phyloP scores from a whole-genome alignment of 805 yeast genomes.

The Spathaspora girioi region DNA sequence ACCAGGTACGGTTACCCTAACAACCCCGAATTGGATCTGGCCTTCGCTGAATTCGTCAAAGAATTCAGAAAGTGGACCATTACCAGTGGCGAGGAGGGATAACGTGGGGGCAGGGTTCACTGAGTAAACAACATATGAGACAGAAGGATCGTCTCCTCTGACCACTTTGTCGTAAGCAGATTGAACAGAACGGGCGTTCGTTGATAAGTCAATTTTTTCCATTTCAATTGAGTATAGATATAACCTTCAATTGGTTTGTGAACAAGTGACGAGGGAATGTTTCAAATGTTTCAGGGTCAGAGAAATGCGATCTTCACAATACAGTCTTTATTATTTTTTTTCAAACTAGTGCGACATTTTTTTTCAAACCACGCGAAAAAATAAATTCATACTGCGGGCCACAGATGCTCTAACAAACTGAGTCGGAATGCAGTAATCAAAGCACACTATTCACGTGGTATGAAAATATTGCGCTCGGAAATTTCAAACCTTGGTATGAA shows the following conservation, averaged over 20 bases:
- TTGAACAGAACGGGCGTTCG: constrained; percentile 74
- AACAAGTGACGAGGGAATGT: background rate
- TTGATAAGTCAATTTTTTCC: constrained; percentile 58
- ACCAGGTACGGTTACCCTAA: constrained; percentile 86
- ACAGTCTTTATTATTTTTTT: too few relatives aligned
- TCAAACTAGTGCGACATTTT: too few relatives aligned
- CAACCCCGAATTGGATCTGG: constrained; percentile 84
- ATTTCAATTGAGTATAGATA: constrained; percentile 17
- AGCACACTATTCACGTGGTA: too few relatives aligned
- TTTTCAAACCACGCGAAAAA: too few relatives aligned
- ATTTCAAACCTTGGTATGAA: too few relatives aligned
- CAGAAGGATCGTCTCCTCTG: constrained; percentile 58
- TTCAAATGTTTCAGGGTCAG: background rate
- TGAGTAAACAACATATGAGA: constrained; percentile 77
- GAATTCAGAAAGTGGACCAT: constrained; percentile 72
- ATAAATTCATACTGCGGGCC: too few relatives aligned
- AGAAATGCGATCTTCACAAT: background rate
- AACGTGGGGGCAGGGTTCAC: constrained; percentile 57
- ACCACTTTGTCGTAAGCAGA: constrained; percentile 75
- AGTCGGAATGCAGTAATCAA: too few relatives aligned
- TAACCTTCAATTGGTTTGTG: background rate
- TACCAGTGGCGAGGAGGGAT: constrained; percentile 48
- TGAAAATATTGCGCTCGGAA: too few relatives aligned
- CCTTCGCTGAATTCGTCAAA: constrained; percentile 81
- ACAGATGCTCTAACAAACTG: too few relatives aligned